phyloP scores from a whole-genome alignment of 2,329 filamentous ascomycete species.

The Scopulariopsis brevicaulis region DNA sequence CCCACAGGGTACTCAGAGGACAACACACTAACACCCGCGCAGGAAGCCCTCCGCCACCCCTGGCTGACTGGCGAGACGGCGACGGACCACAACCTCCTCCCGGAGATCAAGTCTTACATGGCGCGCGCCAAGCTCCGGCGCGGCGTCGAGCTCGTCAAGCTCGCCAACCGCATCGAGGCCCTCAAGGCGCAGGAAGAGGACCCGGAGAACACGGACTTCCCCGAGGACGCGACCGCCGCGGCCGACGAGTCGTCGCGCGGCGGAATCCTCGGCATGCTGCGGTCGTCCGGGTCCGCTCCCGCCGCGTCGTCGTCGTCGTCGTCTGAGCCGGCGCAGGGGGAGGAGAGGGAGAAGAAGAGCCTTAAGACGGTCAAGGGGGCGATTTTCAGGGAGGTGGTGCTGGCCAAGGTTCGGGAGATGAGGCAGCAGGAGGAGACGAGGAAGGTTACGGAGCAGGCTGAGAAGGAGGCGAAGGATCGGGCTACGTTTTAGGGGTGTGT shows the following conservation, averaged over 20 bases:
- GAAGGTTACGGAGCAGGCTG: constrained; percentile 49
- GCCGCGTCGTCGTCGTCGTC: background rate
- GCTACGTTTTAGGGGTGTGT: background rate
- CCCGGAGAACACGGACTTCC: constrained; percentile 62
- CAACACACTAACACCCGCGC: background rate
- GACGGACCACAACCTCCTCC: constrained; percentile 91
- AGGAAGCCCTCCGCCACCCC: constrained; percentile 69
- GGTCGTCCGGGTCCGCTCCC: background rate
- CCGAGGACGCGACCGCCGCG: constrained; percentile 48
- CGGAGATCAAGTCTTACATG: constrained; percentile 90
- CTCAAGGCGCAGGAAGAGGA: constrained; percentile 91
- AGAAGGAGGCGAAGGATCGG: constrained; percentile 31
- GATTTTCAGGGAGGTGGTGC: constrained; percentile 88
- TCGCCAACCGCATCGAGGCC: constrained; percentile 88
- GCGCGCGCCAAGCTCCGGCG: constrained; percentile 82
- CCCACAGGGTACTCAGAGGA: too few species aligned
- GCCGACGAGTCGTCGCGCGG: constrained; percentile 22
- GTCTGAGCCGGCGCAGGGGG: constrained; percentile 2
- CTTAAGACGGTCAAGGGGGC: constrained; percentile 47
- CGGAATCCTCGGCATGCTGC: constrained; percentile 11
- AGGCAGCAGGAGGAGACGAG: constrained; percentile 74
- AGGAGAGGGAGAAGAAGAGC: constrained; percentile 20
- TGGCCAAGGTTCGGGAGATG: constrained; percentile 87
- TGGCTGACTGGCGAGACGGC: constrained; percentile 91
- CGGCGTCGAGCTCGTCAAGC: constrained; percentile 91